These are phyloP conservation scores for Sporothrix humicola DNA, from an alignment of 2,329 filamentous ascomycete genomes.

Conservation along the genomic window DNA sequence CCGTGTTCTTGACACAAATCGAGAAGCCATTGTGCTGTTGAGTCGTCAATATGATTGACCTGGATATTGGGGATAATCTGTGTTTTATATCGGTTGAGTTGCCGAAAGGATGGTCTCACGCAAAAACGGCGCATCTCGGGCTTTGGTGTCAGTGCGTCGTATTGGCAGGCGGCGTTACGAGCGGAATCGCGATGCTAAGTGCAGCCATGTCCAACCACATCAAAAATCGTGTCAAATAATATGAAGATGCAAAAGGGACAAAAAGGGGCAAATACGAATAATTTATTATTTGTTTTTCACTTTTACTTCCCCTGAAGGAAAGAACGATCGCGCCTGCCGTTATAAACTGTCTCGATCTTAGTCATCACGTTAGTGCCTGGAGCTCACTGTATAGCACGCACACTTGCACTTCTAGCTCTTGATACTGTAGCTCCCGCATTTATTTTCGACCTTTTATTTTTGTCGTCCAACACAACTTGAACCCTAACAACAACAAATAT, in stretches of 20 bases:
- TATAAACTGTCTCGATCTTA: too few relatives aligned
- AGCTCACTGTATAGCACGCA: too few relatives aligned
- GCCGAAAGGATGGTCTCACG: background rate
- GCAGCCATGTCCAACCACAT: too few relatives aligned
- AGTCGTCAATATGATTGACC: too few relatives aligned
- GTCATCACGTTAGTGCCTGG: too few relatives aligned
- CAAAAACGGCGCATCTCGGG: constrained; percentile 25
- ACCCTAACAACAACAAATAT: background rate
- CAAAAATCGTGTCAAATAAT: background rate
- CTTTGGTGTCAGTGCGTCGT: background rate
- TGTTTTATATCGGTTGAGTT: background rate
- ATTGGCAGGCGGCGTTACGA: background rate
- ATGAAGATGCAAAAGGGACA: background rate
- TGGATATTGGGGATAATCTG: too few relatives aligned
- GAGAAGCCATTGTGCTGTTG: background rate
- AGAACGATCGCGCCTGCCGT: background rate
- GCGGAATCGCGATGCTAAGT: background rate
- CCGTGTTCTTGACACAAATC: background rate
- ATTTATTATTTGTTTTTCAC: too few relatives aligned
- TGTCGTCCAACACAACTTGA: background rate
- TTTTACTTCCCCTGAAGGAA: background rate
- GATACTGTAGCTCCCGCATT: too few relatives aligned
- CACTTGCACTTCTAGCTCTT: too few relatives aligned
- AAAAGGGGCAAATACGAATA: background rate
- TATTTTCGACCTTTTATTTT: background rate